A percentile compares a stretch with the other conserved stretches of the same genome.
These are phyloP conservation scores for Diddensiella santjacobensis DNA, from an alignment of 805 yeast species.

Conservation along the genomic window DNA sequence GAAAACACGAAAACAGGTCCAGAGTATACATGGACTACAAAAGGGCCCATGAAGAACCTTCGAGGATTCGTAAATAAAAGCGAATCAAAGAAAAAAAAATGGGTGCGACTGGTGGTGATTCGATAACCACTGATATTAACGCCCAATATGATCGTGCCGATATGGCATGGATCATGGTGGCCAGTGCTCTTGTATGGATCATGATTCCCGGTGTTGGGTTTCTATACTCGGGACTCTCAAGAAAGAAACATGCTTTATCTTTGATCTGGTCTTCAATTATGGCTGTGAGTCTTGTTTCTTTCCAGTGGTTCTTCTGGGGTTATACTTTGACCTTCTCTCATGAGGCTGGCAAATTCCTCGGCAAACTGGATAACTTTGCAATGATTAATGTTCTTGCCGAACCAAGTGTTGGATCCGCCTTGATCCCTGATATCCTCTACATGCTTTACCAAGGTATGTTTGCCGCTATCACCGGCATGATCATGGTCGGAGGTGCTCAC, in stretches of 20 bases:
- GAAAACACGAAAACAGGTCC: too few species aligned
- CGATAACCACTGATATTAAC: constrained; percentile 68
- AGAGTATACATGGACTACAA: too few species aligned
- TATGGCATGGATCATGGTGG: constrained; percentile 65
- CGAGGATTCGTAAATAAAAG: too few species aligned
- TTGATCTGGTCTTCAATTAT: constrained; percentile 90
- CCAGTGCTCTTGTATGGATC: constrained; percentile 73
- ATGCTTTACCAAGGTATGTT: constrained; percentile 96
- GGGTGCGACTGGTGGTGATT: constrained; percentile 67
- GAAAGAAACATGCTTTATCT: constrained; percentile 95
- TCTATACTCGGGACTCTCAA: constrained; percentile 85
- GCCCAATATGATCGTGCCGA: constrained; percentile 65
- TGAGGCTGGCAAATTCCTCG: constrained; percentile 65
- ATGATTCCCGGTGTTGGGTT: constrained; percentile 97
- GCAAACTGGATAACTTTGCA: constrained; percentile 76
- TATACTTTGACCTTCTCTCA: constrained; percentile 84
- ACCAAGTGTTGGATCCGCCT: constrained; percentile 54
- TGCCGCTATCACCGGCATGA: constrained; percentile 86
- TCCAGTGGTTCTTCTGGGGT: constrained; percentile 99
- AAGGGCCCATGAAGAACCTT: too few species aligned
- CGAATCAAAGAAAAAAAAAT: too few species aligned
- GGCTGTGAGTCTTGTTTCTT: constrained; percentile 75
- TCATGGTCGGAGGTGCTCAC: constrained; percentile 97
- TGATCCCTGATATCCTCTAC: constrained; percentile 86
- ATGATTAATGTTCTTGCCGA: constrained; percentile 79